phyloP scores from a whole-genome alignment of 2,329 filamentous ascomycete species.

The Talaromyces sp. region DNA sequence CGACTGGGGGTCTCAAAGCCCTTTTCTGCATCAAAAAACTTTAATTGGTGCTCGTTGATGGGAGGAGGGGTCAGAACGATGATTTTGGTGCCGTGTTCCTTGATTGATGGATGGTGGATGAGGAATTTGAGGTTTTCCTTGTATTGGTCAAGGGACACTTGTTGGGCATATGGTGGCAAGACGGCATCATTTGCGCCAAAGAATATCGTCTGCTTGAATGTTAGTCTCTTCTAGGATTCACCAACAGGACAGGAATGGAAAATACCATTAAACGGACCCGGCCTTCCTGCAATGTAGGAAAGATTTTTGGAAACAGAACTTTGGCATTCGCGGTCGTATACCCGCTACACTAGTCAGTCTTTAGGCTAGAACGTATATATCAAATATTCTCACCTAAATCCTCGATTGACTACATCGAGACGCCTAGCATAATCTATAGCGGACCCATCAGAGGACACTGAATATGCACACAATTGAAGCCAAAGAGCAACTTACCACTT shows the following conservation, averaged over 20 bases:
- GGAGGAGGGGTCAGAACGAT: conserved; percentile 76
- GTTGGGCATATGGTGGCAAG: conserved; percentile 65
- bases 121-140: conserved; percentile 69
- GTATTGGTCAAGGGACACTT: conserved; percentile 74
- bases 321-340: conserved; percentile 73
- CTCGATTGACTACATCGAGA: conserved; percentile 83
- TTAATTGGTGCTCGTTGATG: conserved; percentile 69
- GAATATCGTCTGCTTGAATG: conserved; percentile 61
- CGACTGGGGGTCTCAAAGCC: conserved; percentile 48
- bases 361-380: not conserved
- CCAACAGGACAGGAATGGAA: not conserved
- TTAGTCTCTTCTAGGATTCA: not conserved
- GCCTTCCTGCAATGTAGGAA: conserved; percentile 62
- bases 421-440: conserved; percentile 67
- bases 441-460: conserved; percentile 16
- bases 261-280: conserved; percentile 43
- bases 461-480: not conserved
- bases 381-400: conserved; percentile 57
- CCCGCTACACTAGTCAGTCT: conserved; percentile 49
- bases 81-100: conserved; percentile 69
- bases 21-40: conserved; percentile 46
- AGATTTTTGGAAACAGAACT: conserved; percentile 66
- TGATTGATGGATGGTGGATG: conserved; percentile 66
- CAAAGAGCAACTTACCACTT: conserved; percentile 51
- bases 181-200: conserved; percentile 90